Evolutionary conservation across 2,329 filamentous ascomycete species (phyloP).

Genomic region (Phyllosticta ampelicida): DNA sequence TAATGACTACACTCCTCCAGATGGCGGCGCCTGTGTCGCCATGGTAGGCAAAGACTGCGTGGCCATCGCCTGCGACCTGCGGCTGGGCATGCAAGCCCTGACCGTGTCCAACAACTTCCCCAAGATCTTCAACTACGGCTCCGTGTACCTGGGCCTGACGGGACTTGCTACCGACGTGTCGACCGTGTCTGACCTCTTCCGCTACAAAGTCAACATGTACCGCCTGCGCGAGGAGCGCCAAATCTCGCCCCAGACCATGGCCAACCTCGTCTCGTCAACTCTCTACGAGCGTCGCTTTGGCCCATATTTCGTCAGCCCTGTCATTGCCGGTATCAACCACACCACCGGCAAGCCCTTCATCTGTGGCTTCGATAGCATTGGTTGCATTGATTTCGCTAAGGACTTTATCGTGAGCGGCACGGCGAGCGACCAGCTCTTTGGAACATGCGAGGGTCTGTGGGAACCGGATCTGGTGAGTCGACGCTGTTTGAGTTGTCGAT

Average conservation of each 20-base stretch:
- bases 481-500: neutral
- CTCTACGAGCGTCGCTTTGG: slow-evolving; percentile 96
- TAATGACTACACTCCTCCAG: slow-evolving; percentile 28
- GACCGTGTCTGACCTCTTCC: slow-evolving; percentile 93
- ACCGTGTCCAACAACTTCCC: slow-evolving; percentile 99
- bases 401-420: slow-evolving; percentile 98
- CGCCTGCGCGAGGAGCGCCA: slow-evolving; percentile 93
- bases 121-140: slow-evolving; percentile 97
- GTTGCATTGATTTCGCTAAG: slow-evolving; percentile 98
- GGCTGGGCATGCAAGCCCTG: slow-evolving; percentile 88
- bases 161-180: slow-evolving; percentile 92
- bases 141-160: slow-evolving; percentile 89
- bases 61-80: slow-evolving; percentile 97
- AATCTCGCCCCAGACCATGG: slow-evolving; percentile 89
- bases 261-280: slow-evolving; percentile 76
- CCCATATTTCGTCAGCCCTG: slow-evolving; percentile 90
- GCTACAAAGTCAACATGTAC: slow-evolving; percentile 99
- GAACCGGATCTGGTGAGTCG: slow-evolving; percentile 82
- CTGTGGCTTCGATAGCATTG: slow-evolving; percentile 97
- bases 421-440: slow-evolving; percentile 93
- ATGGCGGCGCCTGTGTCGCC: slow-evolving; percentile 89
- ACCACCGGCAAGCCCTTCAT: slow-evolving; percentile 94
- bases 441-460: slow-evolving; percentile 96
- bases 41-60: slow-evolving; percentile 99
- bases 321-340: slow-evolving; percentile 88